These are phyloP conservation scores for Hypoxylon intermedium DNA, from an alignment of 495 filamentous ascomycete genomes.

Conservation along the genomic window DNA sequence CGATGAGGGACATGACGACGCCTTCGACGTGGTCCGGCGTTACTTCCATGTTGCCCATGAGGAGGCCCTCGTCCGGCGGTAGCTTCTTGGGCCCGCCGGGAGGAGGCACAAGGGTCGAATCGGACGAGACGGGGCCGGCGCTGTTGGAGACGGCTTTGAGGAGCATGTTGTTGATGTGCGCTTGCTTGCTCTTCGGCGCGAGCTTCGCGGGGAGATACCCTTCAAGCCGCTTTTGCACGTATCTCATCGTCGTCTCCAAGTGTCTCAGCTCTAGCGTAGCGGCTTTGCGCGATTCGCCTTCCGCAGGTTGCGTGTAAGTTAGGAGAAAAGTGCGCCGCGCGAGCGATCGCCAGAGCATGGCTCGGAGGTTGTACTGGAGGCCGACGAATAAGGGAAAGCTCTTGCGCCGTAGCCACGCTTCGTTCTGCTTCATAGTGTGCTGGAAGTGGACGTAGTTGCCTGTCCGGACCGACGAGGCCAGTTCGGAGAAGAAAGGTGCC, in stretches of 20 bases:
- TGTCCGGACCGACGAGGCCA: conserved; percentile 73
- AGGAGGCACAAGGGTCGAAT: conserved; percentile 51
- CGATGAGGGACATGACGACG: conserved; percentile 75
- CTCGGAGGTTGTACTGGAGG: conserved; percentile 70
- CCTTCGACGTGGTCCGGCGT: conserved; percentile 76
- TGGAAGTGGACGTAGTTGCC: conserved; percentile 84
- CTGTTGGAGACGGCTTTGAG: conserved; percentile 52
- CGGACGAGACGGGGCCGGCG: conserved; percentile 26
- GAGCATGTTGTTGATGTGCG: conserved; percentile 47
- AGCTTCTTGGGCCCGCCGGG: conserved; percentile 55
- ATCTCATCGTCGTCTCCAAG: conserved; percentile 58
- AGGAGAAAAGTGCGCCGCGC: conserved; percentile 73
- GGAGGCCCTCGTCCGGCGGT: conserved; percentile 55
- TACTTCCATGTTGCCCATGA: conserved; percentile 60
- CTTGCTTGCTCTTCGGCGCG: conserved; percentile 32
- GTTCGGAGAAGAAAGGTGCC: conserved; percentile 73
- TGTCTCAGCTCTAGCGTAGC: conserved; percentile 64
- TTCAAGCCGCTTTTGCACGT: conserved; percentile 60
- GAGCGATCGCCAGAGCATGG: conserved; percentile 84
- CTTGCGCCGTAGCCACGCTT: conserved; percentile 77
- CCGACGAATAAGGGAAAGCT: conserved; percentile 73
- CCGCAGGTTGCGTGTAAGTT: conserved; percentile 62
- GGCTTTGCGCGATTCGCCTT: conserved; percentile 58
- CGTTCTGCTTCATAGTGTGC: conserved; percentile 60
- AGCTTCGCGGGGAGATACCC: conserved; percentile 50